phyloP scores from a whole-genome alignment of 805 yeast genomes.

The Saccharomycopsis sp. region DNA sequence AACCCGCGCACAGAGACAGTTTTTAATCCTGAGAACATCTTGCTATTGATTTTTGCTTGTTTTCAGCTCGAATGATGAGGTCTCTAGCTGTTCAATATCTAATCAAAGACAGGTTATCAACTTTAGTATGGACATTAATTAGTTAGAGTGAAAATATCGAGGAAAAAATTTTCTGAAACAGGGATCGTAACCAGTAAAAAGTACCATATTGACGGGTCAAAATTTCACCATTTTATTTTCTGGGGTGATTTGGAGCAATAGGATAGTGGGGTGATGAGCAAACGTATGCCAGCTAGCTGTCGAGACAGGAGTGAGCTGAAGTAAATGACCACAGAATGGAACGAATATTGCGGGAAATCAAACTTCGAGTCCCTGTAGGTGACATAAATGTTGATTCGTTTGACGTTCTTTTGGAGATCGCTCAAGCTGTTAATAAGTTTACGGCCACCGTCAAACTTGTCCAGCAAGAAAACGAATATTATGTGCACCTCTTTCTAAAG shows the following conservation, averaged over 20 bases:
- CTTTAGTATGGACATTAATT: too few relatives aligned
- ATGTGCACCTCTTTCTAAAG: constrained; percentile 42
- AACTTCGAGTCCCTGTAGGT: constrained; percentile 29
- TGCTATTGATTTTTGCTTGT: not conserved
- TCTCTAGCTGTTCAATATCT: too few relatives aligned
- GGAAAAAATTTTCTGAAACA: not conserved
- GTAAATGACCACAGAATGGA: too few relatives aligned
- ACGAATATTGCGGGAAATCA: constrained; percentile 23
- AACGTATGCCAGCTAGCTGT: too few relatives aligned
- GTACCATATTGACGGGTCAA: not conserved
- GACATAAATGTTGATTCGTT: constrained; percentile 10
- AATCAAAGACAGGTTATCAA: too few relatives aligned
- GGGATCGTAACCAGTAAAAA: not conserved
- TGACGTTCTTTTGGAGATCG: not conserved
- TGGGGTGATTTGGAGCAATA: not conserved
- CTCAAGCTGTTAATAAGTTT: constrained; percentile 14
- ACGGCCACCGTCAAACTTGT: constrained; percentile 23
- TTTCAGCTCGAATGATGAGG: too few relatives aligned
- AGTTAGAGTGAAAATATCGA: not conserved
- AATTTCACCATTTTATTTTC: not conserved
- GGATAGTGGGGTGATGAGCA: not conserved
- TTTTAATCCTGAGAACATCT: not conserved
- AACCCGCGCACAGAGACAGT: not conserved
- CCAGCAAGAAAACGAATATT: constrained; percentile 41
- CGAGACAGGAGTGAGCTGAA: too few relatives aligned